Percentiles rank a stretch among this genome's conserved stretches.
phyloP scores from a whole-genome alignment of 2,329 filamentous ascomycete species.

The Pochonia chlamydosporia region DNA sequence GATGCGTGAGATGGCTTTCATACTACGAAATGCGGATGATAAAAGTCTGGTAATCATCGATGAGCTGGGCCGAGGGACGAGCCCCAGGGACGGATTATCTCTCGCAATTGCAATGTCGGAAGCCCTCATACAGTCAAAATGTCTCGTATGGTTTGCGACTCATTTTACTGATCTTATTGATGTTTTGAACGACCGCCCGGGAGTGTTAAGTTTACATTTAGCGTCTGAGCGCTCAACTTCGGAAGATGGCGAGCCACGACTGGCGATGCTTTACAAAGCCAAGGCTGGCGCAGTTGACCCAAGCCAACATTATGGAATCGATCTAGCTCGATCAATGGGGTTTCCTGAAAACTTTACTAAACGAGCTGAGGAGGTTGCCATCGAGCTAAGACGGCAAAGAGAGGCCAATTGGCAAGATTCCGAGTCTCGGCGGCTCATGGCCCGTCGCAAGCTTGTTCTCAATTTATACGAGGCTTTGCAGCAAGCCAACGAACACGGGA shows the following conservation, averaged over 20 bases:
- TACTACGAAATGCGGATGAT: slow-evolving; percentile 72
- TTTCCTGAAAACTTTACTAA: slow-evolving; percentile 64
- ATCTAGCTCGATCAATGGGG: slow-evolving; percentile 68
- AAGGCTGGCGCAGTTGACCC: slow-evolving; percentile 64
- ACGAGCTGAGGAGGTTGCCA: slow-evolving; percentile 61
- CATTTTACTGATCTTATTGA: slow-evolving; percentile 81
- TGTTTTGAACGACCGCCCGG: slow-evolving; percentile 67
- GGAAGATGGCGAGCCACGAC: slow-evolving; percentile 47
- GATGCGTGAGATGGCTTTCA: slow-evolving; percentile 95
- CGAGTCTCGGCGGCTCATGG: slow-evolving; percentile 50
- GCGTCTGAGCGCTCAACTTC: slow-evolving; percentile 56
- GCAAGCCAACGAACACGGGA: slow-evolving; percentile 59
- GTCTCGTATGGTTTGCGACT: slow-evolving; percentile 87
- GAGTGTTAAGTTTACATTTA: slow-evolving; percentile 79
- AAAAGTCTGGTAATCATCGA: slow-evolving; percentile 81
- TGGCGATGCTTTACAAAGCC: slow-evolving; percentile 87
- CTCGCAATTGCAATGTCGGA: slow-evolving; percentile 90
- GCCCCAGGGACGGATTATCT: slow-evolving; percentile 78
- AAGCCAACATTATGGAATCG: slow-evolving; percentile 71
- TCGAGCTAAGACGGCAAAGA: slow-evolving; percentile 51
- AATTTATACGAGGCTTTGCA: slow-evolving; percentile 66
- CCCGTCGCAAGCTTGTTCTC: slow-evolving; percentile 67
- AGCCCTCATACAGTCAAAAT: slow-evolving; percentile 71
- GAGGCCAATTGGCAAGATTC: slow-evolving; percentile 55
- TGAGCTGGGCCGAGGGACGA: slow-evolving; percentile 87